phyloP scores from a whole-genome alignment of 2,329 filamentous ascomycete genomes.

The Teratosphaeria destructans region DNA sequence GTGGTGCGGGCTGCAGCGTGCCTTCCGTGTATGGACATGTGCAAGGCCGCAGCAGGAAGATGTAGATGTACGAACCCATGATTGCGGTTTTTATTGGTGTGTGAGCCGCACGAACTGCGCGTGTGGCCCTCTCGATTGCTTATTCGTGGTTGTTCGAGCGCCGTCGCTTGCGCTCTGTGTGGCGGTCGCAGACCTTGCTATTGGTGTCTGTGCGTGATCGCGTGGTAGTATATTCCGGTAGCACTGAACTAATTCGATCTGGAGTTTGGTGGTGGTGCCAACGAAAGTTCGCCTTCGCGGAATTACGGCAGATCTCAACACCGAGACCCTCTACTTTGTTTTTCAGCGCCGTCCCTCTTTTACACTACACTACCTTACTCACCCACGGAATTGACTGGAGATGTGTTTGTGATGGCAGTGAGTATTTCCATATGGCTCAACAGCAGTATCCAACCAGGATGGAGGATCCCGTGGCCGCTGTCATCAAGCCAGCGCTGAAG shows the following conservation, averaged over 20 bases:
- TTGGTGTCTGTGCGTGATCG: conserved; percentile 1
- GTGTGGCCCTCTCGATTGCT: conserved; percentile 2
- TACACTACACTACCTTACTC: neutral
- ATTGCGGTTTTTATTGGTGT: conserved; percentile 39
- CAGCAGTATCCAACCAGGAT: neutral
- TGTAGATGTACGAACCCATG: conserved; percentile 39
- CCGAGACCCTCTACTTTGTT: neutral
- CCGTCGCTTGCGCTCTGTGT: neutral
- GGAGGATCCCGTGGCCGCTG: conserved; percentile 13
- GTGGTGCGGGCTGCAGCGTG: neutral
- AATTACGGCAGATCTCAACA: neutral
- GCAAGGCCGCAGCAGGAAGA: neutral
- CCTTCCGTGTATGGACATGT: neutral
- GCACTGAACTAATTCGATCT: neutral
- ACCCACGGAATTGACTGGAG: neutral
- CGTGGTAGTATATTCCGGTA: neutral
- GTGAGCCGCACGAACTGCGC: conserved; percentile 12
- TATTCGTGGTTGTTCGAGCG: conserved; percentile 1
- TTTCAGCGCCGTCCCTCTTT: neutral
- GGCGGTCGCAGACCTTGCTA: neutral
- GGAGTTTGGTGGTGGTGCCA: neutral
- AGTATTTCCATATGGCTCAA: neutral
- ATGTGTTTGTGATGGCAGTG: neutral
- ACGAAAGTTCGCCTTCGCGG: neutral
- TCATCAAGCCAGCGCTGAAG: conserved; percentile 22